Base-by-base conservation (phyloP, 208 protist species). In the Trypanosoma platydactyli region DNA sequence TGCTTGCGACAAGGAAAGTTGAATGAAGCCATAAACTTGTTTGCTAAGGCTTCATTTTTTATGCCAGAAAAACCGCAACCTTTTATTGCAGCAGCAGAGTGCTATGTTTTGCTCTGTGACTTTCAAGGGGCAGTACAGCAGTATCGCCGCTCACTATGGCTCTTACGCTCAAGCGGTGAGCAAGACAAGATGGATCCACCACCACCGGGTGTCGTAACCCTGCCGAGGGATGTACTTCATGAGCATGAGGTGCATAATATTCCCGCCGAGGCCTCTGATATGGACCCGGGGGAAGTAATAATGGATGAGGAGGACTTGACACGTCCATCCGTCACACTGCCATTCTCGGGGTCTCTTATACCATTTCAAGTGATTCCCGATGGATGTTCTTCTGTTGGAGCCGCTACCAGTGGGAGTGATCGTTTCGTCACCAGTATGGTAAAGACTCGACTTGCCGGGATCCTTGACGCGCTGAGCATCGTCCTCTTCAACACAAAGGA, bases 381-480 rank as follows among this genome's bases (percentile, higher is more conserved):
- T 3, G 33, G 3, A 38, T 3, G 9, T 38, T 3, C 9, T 9
- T 3, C 33, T 11, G 33, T 9, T 38, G 33, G 33, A 11, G 33
- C 33, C 33, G 3, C 9, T 38, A 9, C 3, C 33, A 38, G 9
- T 9, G 33, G 33, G 33, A 27, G 20, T 33, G 66, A 59, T 54
- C 6, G 45, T 1, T 22, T 24, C 1, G 24, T 69, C 54, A 48
- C 66, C 4, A 46, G 54, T 6, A 76, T 83, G 16, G 77, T 95
- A 27, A 60, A 80, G 51, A 25, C 22, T 5, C 90, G 90, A 0
- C 74, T 95, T 9, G 84, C 79, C 0, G 83, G 81, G 6, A 78
- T 95, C 63, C 73, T 95, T 38, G 90, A 95, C 49, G 90, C 87
- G 0, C 65, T 95, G 11, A 78, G 90, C 35, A 77, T 93, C 3